These are phyloP conservation scores for Paramecium biaurelia DNA, from an alignment of 73 alveolate species.

Conservation along the genomic window DNA sequence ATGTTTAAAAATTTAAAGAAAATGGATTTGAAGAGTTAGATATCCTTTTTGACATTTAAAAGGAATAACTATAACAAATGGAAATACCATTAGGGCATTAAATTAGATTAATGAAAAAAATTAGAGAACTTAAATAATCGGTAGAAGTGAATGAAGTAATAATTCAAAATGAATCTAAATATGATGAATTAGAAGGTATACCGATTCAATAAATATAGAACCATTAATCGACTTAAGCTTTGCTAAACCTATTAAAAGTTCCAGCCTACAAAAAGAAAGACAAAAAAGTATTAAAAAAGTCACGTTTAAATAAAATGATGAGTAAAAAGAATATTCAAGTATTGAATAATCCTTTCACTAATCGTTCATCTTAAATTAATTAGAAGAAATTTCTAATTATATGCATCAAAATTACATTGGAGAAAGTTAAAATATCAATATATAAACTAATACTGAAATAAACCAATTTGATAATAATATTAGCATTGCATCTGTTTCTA, in stretches of 20 bases:
- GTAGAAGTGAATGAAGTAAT: background rate
- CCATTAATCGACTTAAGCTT: background rate
- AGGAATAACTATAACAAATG: constrained; percentile 14
- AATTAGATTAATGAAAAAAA: constrained; percentile 32
- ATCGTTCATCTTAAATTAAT: background rate
- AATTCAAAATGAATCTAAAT: background rate
- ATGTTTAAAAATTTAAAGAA: background rate
- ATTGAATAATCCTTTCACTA: background rate
- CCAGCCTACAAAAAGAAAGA: background rate
- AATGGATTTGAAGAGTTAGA: constrained; percentile 47
- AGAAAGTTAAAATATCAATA: background rate
- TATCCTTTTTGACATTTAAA: background rate
- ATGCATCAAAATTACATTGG: background rate
- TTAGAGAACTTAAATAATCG: constrained; percentile 3
- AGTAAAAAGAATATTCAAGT: background rate
- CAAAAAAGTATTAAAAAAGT: background rate
- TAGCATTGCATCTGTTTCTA: background rate
- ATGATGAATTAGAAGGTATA: constrained; percentile 30
- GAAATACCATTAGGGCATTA: constrained; percentile 42
- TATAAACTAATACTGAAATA: background rate
- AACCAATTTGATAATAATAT: background rate
- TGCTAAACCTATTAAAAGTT: background rate
- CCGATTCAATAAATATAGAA: background rate
- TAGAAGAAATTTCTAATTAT: background rate
- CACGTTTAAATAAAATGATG: background rate